These are phyloP conservation scores for Histomonas meleagridis DNA, from an alignment of 208 protist genomes.

Conservation along the genomic window DNA sequence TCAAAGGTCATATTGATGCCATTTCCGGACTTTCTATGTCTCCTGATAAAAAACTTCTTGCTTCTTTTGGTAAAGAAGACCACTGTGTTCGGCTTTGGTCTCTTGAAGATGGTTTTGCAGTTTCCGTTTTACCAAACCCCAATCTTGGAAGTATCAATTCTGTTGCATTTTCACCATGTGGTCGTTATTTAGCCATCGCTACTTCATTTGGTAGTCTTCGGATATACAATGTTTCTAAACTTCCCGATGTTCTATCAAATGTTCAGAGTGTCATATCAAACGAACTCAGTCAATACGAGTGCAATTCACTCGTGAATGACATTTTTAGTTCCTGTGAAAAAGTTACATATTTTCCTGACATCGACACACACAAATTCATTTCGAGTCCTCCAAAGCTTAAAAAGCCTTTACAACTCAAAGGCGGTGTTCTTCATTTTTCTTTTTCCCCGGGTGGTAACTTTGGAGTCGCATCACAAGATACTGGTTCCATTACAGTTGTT, in stretches of 20 bases:
- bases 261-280: too few species aligned
- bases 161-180: slow-evolving; percentile 1
- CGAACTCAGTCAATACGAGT: too few species aligned
- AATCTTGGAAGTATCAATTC: not conserved
- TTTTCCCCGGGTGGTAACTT: slow-evolving; percentile 29
- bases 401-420: not conserved
- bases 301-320: too few species aligned
- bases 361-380: not conserved
- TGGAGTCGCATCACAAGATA: not conserved
- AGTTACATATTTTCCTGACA: not conserved
- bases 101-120: not conserved
- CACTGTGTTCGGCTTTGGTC: not conserved
- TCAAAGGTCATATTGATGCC: not conserved
- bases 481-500: not conserved
- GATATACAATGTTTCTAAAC: not conserved
- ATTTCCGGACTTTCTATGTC: not conserved
- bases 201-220: not conserved
- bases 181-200: not conserved
- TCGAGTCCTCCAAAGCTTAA: not conserved
- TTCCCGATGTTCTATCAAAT: not conserved
- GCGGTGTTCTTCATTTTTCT: not conserved
- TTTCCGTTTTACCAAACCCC: not conserved
- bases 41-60: not conserved
- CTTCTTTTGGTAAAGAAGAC: not conserved
- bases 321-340: not conserved